Conservation (phyloP, 352 stramenopile species). For the Pythium dissotocum region DNA sequence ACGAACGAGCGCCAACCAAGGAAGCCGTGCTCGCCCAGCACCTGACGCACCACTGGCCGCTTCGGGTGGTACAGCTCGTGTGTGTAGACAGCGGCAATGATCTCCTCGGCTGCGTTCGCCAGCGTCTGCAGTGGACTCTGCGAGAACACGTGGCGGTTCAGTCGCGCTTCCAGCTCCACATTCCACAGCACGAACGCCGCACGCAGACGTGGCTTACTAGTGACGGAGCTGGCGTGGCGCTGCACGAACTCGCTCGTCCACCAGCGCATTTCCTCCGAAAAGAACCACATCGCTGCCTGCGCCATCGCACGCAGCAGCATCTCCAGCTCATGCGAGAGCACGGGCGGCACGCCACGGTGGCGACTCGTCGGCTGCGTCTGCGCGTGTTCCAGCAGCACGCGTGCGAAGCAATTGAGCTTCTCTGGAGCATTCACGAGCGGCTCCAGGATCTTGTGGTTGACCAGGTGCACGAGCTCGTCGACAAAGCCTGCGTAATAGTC, state of each 20-base stretch:
- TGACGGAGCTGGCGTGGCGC: constrained; percentile 30
- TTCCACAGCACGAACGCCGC: constrained; percentile 49
- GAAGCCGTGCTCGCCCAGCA: constrained; percentile 54
- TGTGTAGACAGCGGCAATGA: constrained; percentile 66
- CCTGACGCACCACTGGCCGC: constrained; percentile 46
- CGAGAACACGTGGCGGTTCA: constrained; percentile 52
- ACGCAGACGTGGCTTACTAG: constrained; percentile 50
- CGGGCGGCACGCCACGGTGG: constrained; percentile 8
- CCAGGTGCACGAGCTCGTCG: constrained; percentile 47
- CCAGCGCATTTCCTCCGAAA: constrained; percentile 39
- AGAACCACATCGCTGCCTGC: constrained; percentile 53
- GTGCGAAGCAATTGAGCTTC: constrained; percentile 53
- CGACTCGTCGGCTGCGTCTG: constrained; percentile 15
- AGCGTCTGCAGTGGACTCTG: constrained; percentile 39
- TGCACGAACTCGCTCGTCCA: constrained; percentile 51
- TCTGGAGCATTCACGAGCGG: constrained; percentile 19
- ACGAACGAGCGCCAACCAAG: constrained; percentile 58
- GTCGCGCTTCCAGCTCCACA: constrained; percentile 39
- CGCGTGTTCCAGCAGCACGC: constrained; percentile 44
- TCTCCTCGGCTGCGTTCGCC: constrained; percentile 55
- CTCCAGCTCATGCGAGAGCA: constrained; percentile 35
- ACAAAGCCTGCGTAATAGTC: constrained; percentile 43
- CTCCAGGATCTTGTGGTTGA: constrained; percentile 43
- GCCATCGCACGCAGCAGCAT: constrained; percentile 40
- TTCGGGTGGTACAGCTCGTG: constrained; percentile 44